Conservation (phyloP, 2,329 filamentous ascomycete genomes). For the Aspergillus sp. region DNA sequence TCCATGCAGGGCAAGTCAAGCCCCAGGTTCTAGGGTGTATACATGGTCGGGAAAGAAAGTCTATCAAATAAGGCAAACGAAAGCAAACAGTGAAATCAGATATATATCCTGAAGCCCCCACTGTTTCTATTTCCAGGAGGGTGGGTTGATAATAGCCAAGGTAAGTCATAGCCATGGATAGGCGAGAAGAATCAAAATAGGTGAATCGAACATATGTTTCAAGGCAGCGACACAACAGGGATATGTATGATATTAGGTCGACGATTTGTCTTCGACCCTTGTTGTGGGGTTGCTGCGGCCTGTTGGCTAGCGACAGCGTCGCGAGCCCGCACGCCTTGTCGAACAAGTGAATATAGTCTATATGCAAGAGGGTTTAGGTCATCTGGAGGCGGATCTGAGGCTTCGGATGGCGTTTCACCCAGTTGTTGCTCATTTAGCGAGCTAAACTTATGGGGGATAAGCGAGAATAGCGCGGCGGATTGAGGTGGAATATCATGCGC, state of each 20-base stretch:
- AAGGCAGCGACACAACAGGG: conserved; percentile 15
- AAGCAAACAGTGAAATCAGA: neutral
- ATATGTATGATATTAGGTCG: conserved; percentile 11
- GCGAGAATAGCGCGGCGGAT: conserved; percentile 19
- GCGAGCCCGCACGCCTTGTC: conserved; percentile 13
- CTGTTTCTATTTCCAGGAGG: neutral
- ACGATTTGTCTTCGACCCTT: neutral
- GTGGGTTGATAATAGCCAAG: neutral
- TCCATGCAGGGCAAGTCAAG: neutral
- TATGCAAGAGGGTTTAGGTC: conserved; percentile 12
- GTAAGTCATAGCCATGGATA: neutral
- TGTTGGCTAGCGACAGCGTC: conserved; percentile 6
- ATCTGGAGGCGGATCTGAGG: conserved; percentile 1
- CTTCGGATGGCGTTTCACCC: conserved; percentile 2
- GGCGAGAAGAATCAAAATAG: neutral
- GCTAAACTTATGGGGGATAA: conserved; percentile 14
- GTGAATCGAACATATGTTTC: neutral
- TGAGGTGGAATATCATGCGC: conserved; percentile 14
- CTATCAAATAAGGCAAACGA: neutral
- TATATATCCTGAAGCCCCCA: neutral
- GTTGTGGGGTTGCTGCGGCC: neutral
- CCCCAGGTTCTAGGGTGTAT: neutral
- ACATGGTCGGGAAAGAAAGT: neutral
- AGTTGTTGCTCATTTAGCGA: conserved; percentile 15
- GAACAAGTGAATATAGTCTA: conserved; percentile 13